Base-by-base conservation (phyloP, 179 eudicot genomes). In the Silene coronaria region DNA sequence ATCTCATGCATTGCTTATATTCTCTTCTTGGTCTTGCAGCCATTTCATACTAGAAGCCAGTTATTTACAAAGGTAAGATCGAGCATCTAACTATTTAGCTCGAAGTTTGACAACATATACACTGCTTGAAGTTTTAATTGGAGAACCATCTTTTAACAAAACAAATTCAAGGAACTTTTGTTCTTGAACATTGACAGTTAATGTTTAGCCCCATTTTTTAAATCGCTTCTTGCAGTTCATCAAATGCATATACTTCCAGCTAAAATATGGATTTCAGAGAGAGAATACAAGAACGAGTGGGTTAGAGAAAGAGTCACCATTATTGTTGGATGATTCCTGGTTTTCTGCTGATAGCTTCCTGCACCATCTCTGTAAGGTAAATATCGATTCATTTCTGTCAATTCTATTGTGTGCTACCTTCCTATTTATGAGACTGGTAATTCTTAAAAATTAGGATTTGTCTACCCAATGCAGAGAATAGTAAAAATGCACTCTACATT, bases 351-450 rank as follows among this genome's bases (percentile, higher is more conserved):
- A 90, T 81, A 94, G 88, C 84, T 94, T 94, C 87, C 81, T 94
- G 80, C 83, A 86, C 83, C 89, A 82, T 71, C 92, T 94, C 77
- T 94, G 95, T 86, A 94, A 94, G 98, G 98, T 92, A 88, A 36
- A 61, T 6, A 28, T 75, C 14, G 27, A 16, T 61, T 10, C 6
- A 14, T 23, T 53, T 22, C 46, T 23, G 46, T 13, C 22, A 23
- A 6, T n/a, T 28, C 14, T 17, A 58, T 46, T 58, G 63, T 10
- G 62, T 17, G 2, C 3, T 53, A 45, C 12, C 72, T 75, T 45
- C 61, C 26, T 21, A 27, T 42, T 4, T 9, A 17, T 32, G 53
- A 36, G 63, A 48, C 11, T 71, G 58, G 21, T 42, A 27, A 62
- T 6, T 22, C 45, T 45, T 30, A 3, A 26, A 26, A 61, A 27